Conservation (phyloP, 129 eudicot species). For the Flaveria bidentis region DNA sequence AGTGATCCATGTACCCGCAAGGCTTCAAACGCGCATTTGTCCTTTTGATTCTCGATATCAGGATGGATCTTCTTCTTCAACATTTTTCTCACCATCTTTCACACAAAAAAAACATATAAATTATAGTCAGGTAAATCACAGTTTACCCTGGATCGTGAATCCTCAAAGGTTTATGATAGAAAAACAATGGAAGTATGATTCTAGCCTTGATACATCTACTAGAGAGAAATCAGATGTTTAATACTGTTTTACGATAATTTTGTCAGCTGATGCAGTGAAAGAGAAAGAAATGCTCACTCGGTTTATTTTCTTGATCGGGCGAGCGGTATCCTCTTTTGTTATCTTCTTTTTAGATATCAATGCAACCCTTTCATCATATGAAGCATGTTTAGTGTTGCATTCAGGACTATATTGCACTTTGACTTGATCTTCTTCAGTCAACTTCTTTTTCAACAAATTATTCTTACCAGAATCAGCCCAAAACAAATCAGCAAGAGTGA, state of each 20-base stretch:
- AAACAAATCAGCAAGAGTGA: slow-evolving; percentile 75
- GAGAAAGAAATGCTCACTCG: slow-evolving; percentile 39
- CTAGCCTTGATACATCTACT: too few relatives aligned
- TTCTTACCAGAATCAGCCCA: slow-evolving; percentile 49
- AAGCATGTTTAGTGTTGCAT: slow-evolving; percentile 17
- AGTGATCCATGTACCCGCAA: slow-evolving; percentile 22
- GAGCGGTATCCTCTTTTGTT: slow-evolving; percentile 34
- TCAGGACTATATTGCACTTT: slow-evolving; percentile 21
- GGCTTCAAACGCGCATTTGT: slow-evolving; percentile 14
- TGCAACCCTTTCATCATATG: slow-evolving; percentile 27
- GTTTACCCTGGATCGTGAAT: not conserved
- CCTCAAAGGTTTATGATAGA: too few relatives aligned
- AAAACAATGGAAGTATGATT: too few relatives aligned
- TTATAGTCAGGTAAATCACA: not conserved
- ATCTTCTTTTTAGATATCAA: slow-evolving; percentile 46
- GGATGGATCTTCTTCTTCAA: slow-evolving; percentile 79
- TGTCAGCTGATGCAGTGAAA: not conserved
- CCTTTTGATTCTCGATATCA: slow-evolving; percentile 44
- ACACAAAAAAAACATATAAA: not conserved
- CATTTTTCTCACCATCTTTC: slow-evolving; percentile 68
- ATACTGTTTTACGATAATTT: not conserved
- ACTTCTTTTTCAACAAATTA: slow-evolving; percentile 28
- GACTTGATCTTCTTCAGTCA: slow-evolving; percentile 23
- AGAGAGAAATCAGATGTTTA: too few relatives aligned
- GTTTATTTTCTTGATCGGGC: slow-evolving; percentile 55